Base-by-base conservation (phyloP, 1,284 basidiomycete species). In the Sporisorium graminicola region DNA sequence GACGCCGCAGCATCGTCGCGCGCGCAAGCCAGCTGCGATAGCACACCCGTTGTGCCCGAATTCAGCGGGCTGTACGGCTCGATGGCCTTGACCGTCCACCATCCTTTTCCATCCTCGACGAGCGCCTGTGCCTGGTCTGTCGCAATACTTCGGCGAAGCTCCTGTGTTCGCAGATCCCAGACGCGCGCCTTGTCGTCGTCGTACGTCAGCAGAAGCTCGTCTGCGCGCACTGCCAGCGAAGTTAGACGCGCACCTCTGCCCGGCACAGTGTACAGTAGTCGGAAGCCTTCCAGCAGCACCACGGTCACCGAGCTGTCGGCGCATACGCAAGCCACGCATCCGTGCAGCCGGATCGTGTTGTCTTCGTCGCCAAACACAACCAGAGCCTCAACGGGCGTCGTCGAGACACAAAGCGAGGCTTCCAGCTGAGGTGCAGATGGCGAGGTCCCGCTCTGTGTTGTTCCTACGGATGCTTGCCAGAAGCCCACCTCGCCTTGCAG, bases 101-200 rank as follows among this genome's bases (percentile, higher is more conserved):
- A 73, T 3, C 65, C 71, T n/a, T 77, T 77, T 10, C 71, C 76
- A 18, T 92, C 89, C 1, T 85, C 86, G 4, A 96, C 81, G 66
- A 94, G 88, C 56, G 94, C 93, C 56, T 90, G 89, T 0, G 91
- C 93, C 79, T 93, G 94, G 46, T 92, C 91, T 2, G 88, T 82
- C 4, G 89, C 89, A 87, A 94, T 93, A 0, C 94, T 93, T 43
- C 95, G 88, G 87, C 94, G 90, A 78, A 98, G 92, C 82, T 97
- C 94, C 57, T 90, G 89, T 0, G 91, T 92, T 65, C 90, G 90
- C n/a, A 92, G 87, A 82, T 97, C 93, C 94, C 96, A 99, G 1
- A 95, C 87, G 31, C 96, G 88, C 3, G 93, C 92, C 61, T 92
- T 90, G 3, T 90, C 90, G 73, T 93, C 91, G 2, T 88, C 88